A percentile compares a stretch with the other conserved stretches of the same genome.
phyloP scores from a whole-genome alignment of 2,329 filamentous ascomycete genomes.

The Sphaceloma murrayae region DNA sequence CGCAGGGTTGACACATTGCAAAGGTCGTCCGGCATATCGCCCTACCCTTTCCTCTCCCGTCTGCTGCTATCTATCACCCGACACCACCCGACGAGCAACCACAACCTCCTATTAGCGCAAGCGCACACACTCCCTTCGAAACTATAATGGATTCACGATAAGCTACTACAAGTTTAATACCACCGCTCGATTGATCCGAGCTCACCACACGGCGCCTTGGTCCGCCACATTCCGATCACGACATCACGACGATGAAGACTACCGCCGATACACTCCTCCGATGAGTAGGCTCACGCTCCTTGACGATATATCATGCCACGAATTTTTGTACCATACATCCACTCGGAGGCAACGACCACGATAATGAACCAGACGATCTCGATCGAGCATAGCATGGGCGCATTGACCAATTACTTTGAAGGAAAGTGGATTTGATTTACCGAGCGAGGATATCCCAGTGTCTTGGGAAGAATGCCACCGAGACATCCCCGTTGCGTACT shows the following conservation, averaged over 20 bases:
- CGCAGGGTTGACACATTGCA: conserved; percentile 12
- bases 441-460: background rate
- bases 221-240: conserved; percentile 17
- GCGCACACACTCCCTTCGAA: conserved; percentile 2
- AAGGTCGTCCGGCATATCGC: conserved; percentile 8
- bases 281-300: conserved; percentile 15
- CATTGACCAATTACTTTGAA: conserved; percentile 5
- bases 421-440: background rate
- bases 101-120: background rate
- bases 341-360: conserved; percentile 10
- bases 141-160: conserved; percentile 1
- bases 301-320: conserved; percentile 11
- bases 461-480: background rate
- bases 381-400: conserved; percentile 9
- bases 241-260: conserved; percentile 8
- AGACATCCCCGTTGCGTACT: background rate
- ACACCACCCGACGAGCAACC: background rate
- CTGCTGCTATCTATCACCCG: background rate
- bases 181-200: conserved; percentile 15
- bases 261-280: conserved; percentile 15
- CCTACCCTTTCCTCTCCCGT: background rate
- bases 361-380: conserved; percentile 4
- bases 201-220: conserved; percentile 15
- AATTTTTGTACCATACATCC: conserved; percentile 5
- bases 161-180: conserved; percentile 6